These are phyloP conservation scores for Spiraea crenata DNA, from an alignment of 331 rosid genomes.

Conservation along the genomic window DNA sequence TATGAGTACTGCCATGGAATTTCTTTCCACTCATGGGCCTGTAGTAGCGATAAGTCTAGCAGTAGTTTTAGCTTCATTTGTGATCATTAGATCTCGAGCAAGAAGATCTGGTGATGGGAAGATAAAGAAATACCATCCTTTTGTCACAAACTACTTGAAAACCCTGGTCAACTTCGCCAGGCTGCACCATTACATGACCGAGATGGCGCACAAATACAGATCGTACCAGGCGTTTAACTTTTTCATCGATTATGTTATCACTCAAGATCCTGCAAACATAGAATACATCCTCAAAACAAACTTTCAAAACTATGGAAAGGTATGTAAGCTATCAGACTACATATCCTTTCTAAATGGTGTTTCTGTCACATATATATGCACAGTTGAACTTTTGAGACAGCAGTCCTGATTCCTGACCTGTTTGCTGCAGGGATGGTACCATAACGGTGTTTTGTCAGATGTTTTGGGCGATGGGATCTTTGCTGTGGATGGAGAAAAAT, in stretches of 20 bases:
- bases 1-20: too few species aligned
- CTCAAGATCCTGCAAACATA: conserved; percentile 43
- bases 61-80: too few species aligned
- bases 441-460: conserved; percentile 9
- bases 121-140: conserved; percentile 31
- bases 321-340: conserved; percentile 2
- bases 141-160: conserved; percentile 30
- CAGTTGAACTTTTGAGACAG: too few species aligned
- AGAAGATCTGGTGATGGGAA: too few species aligned
- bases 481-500: conserved; percentile 22
- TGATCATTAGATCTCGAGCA: too few species aligned
- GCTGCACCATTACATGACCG: conserved; percentile 9
- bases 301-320: conserved; percentile 53
- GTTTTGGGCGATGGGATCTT: conserved; percentile 21
- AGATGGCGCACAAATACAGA: conserved; percentile 20
- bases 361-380: too few species aligned
- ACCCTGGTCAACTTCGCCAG: conserved; percentile 32
- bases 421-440: conserved; percentile 19
- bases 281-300: conserved; percentile 39
- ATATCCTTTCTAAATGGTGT: too few species aligned
- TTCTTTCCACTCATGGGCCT: too few species aligned
- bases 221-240: conserved; percentile 38
- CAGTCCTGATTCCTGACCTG: not conserved
- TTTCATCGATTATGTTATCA: conserved; percentile 32
- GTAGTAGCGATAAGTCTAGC: too few species aligned